phyloP scores from a whole-genome alignment of 768 basidiomycete species.

The Boletus reticulatus region DNA sequence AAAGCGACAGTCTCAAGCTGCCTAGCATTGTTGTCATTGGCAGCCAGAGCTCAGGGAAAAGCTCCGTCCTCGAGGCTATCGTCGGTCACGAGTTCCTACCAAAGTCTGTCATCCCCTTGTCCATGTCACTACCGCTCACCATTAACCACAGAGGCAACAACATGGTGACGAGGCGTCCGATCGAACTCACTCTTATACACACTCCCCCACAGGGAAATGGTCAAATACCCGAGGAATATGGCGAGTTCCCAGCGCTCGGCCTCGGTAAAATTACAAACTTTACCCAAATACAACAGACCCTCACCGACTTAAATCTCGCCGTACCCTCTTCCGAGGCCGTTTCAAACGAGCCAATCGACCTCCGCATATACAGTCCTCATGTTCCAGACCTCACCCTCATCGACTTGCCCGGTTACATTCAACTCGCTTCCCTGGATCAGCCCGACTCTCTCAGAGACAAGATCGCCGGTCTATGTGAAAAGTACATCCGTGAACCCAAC shows the following conservation, averaged over 20 bases:
- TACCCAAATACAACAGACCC: slow-evolving; percentile 84
- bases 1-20: slow-evolving; percentile 89
- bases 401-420: slow-evolving; percentile 96
- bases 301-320: slow-evolving; percentile 93
- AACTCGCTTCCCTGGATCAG: slow-evolving; percentile 93
- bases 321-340: slow-evolving; percentile 90
- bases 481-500: slow-evolving; percentile 99
- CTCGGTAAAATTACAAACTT: slow-evolving; percentile 91
- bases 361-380: slow-evolving; percentile 92
- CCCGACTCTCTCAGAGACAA: slow-evolving; percentile 94
- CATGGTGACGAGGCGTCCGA: slow-evolving; percentile 98
- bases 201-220: slow-evolving; percentile 61
- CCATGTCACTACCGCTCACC: neutral
- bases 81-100: slow-evolving; percentile 98
- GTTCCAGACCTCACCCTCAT: slow-evolving; percentile 98
- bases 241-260: slow-evolving; percentile 90
- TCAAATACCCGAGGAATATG: slow-evolving; percentile 70
- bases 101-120: slow-evolving; percentile 62
- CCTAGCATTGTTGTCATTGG: slow-evolving; percentile 99
- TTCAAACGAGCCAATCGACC: slow-evolving; percentile 93
- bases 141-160: slow-evolving; percentile 76
- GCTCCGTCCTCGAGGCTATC: slow-evolving; percentile 94
- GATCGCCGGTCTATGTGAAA: slow-evolving; percentile 85
- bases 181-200: slow-evolving; percentile 95
- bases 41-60: slow-evolving; percentile 98